Base-by-base conservation (phyloP, 2,329 filamentous ascomycete genomes). In the Alternaria gaisen region DNA sequence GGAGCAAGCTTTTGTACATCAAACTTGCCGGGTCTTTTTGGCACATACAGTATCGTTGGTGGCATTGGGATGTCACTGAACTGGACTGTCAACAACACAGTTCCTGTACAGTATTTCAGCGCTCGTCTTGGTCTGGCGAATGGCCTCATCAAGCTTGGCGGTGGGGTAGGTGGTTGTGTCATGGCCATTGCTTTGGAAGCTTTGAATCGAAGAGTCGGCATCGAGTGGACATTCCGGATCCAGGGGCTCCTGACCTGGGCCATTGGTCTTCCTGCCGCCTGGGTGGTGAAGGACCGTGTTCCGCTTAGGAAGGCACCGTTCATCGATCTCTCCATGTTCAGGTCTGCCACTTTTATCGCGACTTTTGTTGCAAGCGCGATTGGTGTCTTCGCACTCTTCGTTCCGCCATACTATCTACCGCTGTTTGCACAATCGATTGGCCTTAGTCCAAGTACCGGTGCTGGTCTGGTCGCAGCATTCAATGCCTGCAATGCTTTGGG, bases 1-100 rank as follows among this genome's bases (percentile, higher is more conserved):
- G 65, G 82, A 26, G 83, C 81, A 43, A 79, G 83, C 14, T 86
- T 84, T 64, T 76, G 80, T 4, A 80, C 80, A 1, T 69, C 74
- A 34, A 82, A 81, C 68, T 66, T 87, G 12, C 80, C 74, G 0
- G 83, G 80, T 0, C 66, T 86, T 9, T 87, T 87, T 60, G 74
- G 80, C 4, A 83, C 81, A 0, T 74, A 77, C n/a, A 84, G 85
- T 0, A 66, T 83, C n/a, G 64, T 85, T 4, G 77, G 79, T 61
- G 84, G 84, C 0, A 53, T 84, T 26, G 84, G 83, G 0, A 71
- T 71, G 59, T 43, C 64, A 9, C 63, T 70, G 46, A 66, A 73
- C 0, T 76, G 73, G 47, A 62, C 67, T 1, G 67, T 72, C 8
- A 56, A 53, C 3, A 75, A 75, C 50, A 55, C 65, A 2, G 53